Evolutionary conservation across 805 yeast species (phyloP).

Genomic region (Ogataea minuta): DNA sequence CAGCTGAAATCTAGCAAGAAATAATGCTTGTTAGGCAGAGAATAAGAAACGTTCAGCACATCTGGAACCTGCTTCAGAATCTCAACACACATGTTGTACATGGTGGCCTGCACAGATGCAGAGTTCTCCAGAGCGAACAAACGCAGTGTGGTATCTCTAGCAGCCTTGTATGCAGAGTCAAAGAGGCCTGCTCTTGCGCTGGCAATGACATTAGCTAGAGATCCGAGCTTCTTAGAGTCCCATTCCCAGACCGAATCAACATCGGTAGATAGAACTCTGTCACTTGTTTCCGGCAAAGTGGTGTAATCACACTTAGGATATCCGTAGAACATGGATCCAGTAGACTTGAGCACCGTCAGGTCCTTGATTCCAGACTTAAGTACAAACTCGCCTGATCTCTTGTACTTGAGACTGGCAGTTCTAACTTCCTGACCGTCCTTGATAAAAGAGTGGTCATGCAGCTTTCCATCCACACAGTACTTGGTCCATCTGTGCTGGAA

Average conservation of each 20-base stretch:
- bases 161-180: constrained; percentile 60
- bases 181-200: constrained; percentile 62
- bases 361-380: constrained; percentile 73
- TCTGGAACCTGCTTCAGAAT: constrained; percentile 59
- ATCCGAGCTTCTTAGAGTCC: constrained; percentile 47
- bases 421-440: constrained; percentile 84
- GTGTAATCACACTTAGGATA: constrained; percentile 86
- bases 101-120: constrained; percentile 94
- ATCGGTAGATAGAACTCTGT: constrained; percentile 86
- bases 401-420: constrained; percentile 51
- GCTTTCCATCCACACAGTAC: constrained; percentile 65
- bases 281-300: constrained; percentile 76
- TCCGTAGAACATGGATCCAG: constrained; percentile 91
- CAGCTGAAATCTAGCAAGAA: constrained; percentile 76
- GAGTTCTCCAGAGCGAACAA: constrained; percentile 83
- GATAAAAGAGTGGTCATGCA: constrained; percentile 79
- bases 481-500: constrained; percentile 80
- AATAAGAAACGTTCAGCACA: constrained; percentile 65
- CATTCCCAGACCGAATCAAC: constrained; percentile 72
- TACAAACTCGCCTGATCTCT: constrained; percentile 51
- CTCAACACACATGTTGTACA: constrained; percentile 85
- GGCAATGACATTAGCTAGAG: constrained; percentile 47
- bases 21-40: constrained; percentile 90
- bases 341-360: constrained; percentile 81
- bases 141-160: constrained; percentile 67